Evolutionary conservation across 2,329 filamentous ascomycete genomes (phyloP).

Genomic region (Penicillium sp.): DNA sequence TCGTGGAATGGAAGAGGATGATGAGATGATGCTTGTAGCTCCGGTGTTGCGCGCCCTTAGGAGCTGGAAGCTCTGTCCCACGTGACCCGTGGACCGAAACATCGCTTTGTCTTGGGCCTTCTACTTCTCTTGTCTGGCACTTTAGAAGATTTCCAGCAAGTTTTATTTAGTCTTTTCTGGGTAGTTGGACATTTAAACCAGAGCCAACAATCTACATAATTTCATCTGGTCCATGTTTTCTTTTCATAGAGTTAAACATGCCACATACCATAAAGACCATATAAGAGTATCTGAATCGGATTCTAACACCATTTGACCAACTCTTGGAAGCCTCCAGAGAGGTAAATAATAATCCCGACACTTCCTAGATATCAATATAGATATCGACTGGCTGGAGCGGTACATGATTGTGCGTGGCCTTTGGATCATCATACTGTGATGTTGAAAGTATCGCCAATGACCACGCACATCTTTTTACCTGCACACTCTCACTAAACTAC

Average conservation of each 20-base stretch:
- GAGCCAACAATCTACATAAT: background rate
- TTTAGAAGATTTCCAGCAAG: background rate
- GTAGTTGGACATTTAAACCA: background rate
- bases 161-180: background rate
- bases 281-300: background rate
- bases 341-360: background rate
- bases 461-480: background rate
- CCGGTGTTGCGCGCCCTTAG: slow-evolving; percentile 17
- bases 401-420: background rate
- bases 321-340: background rate
- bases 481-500: background rate
- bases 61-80: slow-evolving; percentile 25
- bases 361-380: background rate
- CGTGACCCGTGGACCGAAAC: slow-evolving; percentile 17
- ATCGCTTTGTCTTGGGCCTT: background rate
- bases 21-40: slow-evolving; percentile 18
- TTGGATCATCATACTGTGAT: background rate
- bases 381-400: background rate
- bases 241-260: background rate
- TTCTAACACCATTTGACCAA: background rate
- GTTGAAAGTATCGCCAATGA: background rate
- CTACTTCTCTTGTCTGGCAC: background rate
- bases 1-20: slow-evolving; percentile 7
- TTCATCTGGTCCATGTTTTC: background rate
- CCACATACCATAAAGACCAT: background rate